Evolutionary conservation across 495 filamentous ascomycete genomes (phyloP), one percentile per base, ranked within the genome.

Genomic region (Amniculicola lignicola): DNA sequence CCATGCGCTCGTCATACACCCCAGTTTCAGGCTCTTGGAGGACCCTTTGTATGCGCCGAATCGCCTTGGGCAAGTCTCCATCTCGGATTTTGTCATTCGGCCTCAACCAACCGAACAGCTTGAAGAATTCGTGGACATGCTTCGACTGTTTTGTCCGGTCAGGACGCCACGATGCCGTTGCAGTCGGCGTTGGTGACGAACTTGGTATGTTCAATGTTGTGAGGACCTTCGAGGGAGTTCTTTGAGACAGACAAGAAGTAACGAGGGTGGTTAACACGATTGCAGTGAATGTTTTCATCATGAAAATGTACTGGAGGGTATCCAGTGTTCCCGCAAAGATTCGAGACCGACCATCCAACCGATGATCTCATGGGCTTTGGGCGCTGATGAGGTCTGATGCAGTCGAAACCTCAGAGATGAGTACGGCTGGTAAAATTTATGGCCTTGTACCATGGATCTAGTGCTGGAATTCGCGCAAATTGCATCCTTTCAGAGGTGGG

Each of bases 121-220:
- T 50, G 36, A 61, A 56, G 24, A 61, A 61, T 14, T 61, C 43
- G 51, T 61, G 51, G 10, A 61, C 40, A 44, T 61, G 42, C 27
- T 42, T 50, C 19, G 23, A 39, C 35, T 61, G 51, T 23, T 44
- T 22, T 5, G 29, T 45, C 7, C 18, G 28, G 35, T 61, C 28
- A 29, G 43, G 11, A 7, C 44, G 43, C 51, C 51, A 51, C 5
- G 29, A 25, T 15, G 15, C 14, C 6, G 28, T 12, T 6, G 51
- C 27, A 16, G n/a, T 31, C 12, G 39, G 29, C 2, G 36, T 51
- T 2, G 58, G 58, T 15, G 33, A 38, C 4, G 58, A 23, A 29
- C 51, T 61, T 7, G 58, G 58, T 16, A 61, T 61, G 28, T 39
- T 37, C n/a, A 42, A 48, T 9, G 15, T 2, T 14, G 15, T 9